Evolutionary conservation across 2,329 filamentous ascomycete genomes (phyloP).

Genomic region (Dothistroma pini): DNA sequence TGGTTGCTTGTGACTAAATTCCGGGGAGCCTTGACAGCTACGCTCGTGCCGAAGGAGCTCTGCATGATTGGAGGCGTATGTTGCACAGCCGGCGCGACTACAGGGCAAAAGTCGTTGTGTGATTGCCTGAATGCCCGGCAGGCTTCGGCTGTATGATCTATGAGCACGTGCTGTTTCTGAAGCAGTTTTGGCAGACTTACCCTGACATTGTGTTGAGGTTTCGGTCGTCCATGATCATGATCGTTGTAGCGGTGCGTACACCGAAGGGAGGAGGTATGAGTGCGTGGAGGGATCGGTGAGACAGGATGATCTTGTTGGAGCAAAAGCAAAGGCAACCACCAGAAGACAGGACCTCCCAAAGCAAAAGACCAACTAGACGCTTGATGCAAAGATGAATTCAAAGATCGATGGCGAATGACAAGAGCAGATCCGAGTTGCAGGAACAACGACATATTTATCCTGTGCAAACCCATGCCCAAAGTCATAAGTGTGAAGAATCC

Average conservation of each 20-base stretch:
- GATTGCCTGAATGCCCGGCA: not conserved
- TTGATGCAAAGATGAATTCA: constrained; percentile 16
- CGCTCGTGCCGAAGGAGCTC: not conserved
- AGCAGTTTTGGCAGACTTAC: not conserved
- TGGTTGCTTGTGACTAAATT: not conserved
- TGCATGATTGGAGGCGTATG: not conserved
- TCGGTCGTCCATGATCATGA: not conserved
- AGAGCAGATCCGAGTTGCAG: constrained; percentile 8
- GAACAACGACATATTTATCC: constrained; percentile 17
- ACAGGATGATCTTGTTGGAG: constrained; percentile 4
- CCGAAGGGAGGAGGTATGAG: not conserved
- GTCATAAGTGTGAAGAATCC: constrained; percentile 8
- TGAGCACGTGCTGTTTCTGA: not conserved
- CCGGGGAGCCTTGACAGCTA: not conserved
- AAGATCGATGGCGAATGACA: constrained; percentile 14
- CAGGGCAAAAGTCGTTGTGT: not conserved
- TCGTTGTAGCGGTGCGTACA: not conserved
- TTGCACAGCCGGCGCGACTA: not conserved
- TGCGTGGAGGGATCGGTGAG: constrained; percentile 2
- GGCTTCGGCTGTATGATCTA: not conserved
- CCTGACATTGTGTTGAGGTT: not conserved
- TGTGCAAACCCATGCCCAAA: constrained; percentile 16
- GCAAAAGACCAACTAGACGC: constrained; percentile 12
- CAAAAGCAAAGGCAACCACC: constrained; percentile 1
- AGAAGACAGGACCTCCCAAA: constrained; percentile 10